These are phyloP conservation scores for Verticillium klebahnii DNA, from an alignment of 2,329 filamentous ascomycete species.

Conservation along the genomic window DNA sequence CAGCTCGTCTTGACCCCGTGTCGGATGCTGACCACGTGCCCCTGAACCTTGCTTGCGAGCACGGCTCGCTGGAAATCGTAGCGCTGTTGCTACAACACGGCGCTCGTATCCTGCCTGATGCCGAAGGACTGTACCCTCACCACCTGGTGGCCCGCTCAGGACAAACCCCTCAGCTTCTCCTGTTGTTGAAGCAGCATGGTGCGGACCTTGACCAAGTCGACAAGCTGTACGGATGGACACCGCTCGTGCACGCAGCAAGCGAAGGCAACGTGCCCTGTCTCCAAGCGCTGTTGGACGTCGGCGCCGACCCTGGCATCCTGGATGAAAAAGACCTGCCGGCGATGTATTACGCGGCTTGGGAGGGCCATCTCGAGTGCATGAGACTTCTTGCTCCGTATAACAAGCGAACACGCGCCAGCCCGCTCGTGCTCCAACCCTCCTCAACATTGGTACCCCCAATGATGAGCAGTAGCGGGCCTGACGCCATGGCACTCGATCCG, in stretches of 20 bases:
- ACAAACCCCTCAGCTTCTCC: slow-evolving; percentile 71
- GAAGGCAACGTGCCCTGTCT: slow-evolving; percentile 92
- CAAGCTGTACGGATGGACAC: slow-evolving; percentile 96
- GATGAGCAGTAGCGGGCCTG: slow-evolving; percentile 44
- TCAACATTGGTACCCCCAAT: slow-evolving; percentile 32
- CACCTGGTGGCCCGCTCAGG: slow-evolving; percentile 91
- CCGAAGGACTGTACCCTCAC: slow-evolving; percentile 94
- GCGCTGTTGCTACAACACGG: slow-evolving; percentile 77
- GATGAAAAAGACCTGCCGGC: slow-evolving; percentile 93
- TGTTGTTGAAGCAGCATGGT: slow-evolving; percentile 78
- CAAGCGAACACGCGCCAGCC: slow-evolving; percentile 33
- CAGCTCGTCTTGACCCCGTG: slow-evolving; percentile 79
- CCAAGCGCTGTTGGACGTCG: slow-evolving; percentile 72
- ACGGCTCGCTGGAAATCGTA: slow-evolving; percentile 81
- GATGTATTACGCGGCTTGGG: slow-evolving; percentile 98
- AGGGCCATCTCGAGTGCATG: slow-evolving; percentile 94
- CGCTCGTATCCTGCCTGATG: slow-evolving; percentile 83
- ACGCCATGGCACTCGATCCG: slow-evolving; percentile 65
- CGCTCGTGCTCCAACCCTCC: slow-evolving; percentile 36
- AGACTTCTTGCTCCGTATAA: slow-evolving; percentile 67
- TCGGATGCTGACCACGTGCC: slow-evolving; percentile 91
- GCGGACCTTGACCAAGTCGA: slow-evolving; percentile 89
- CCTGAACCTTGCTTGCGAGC: slow-evolving; percentile 90
- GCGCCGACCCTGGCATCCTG: slow-evolving; percentile 71
- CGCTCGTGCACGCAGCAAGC: slow-evolving; percentile 90